Conservation (phyloP, 1,284 basidiomycete genomes). For the Ustilago trichophora region DNA sequence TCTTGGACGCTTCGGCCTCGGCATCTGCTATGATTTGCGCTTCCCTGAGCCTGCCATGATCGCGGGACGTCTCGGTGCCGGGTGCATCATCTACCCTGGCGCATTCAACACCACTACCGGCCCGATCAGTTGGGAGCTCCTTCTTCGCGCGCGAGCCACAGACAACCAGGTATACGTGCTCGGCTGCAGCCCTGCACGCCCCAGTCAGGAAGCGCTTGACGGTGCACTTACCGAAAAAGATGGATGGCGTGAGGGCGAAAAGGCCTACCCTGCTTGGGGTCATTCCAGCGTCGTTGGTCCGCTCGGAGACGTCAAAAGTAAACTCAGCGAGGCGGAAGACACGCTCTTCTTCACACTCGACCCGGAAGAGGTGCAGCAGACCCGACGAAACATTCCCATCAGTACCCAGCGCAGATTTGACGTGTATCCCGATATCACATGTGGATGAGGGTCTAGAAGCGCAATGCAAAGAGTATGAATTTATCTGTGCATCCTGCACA, state of each 20-base stretch:
- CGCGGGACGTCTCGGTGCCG: constrained; percentile 84
- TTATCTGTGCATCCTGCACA: no score
- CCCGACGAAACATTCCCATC: constrained; percentile 55
- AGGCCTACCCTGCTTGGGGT: constrained; percentile 64
- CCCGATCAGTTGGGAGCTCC: constrained; percentile 93
- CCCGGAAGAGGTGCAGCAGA: constrained; percentile 50
- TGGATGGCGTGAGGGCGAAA: constrained; percentile 44
- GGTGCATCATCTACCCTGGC: constrained; percentile 80
- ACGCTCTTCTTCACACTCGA: constrained; percentile 71
- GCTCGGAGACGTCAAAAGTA: constrained; percentile 79
- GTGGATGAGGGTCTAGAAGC: constrained; percentile 14
- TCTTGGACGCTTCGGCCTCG: constrained; percentile 89
- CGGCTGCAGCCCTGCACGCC: constrained; percentile 94
- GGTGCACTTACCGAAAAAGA: constrained; percentile 20
- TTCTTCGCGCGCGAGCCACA: constrained; percentile 86
- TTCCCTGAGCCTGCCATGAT: constrained; percentile 96
- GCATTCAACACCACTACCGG: constrained; percentile 78
- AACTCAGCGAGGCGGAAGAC: constrained; percentile 81
- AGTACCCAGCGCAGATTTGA: constrained; percentile 58
- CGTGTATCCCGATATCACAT: constrained; percentile 56
- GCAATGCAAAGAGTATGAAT: no score
- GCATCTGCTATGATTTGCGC: constrained; percentile 80
- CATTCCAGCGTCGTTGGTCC: constrained; percentile 62
- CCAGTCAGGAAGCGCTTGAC: constrained; percentile 71
- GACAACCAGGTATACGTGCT: constrained; percentile 96